Evolutionary conservation across 2,329 filamentous ascomycete genomes (phyloP).

Genomic region (Monosporascus sp.): DNA sequence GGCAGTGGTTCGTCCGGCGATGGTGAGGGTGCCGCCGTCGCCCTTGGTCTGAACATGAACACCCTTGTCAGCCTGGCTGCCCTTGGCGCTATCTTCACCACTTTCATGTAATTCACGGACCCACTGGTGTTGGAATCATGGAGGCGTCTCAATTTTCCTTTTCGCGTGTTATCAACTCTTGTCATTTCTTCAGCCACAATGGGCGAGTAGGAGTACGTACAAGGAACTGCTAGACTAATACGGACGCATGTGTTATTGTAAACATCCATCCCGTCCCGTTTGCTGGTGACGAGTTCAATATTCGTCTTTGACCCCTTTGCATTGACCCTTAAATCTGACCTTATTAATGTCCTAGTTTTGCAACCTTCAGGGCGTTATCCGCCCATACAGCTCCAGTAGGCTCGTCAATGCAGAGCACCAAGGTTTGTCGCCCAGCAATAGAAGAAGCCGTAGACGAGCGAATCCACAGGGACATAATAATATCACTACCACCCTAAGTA

Average conservation of each 20-base stretch:
- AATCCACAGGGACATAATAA: too few species aligned
- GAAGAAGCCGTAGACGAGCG: too few species aligned
- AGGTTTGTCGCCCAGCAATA: too few species aligned
- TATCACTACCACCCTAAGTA: too few species aligned
- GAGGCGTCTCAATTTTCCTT: constrained; percentile 19
- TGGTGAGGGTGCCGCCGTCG: constrained; percentile 38
- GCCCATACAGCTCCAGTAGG: too few species aligned
- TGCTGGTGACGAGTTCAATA: neutral
- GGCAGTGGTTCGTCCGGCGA: constrained; percentile 12
- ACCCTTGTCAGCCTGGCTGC: constrained; percentile 43
- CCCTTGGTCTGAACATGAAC: constrained; percentile 41
- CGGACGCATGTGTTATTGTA: constrained; percentile 28
- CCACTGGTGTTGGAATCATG: constrained; percentile 9
- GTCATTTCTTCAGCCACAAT: constrained; percentile 23
- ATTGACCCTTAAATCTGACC: neutral
- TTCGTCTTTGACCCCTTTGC: neutral
- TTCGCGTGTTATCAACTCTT: constrained; percentile 23
- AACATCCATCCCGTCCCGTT: constrained; percentile 9
- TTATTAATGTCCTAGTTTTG: too few species aligned
- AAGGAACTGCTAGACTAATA: constrained; percentile 42
- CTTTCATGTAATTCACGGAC: constrained; percentile 43
- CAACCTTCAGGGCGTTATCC: too few species aligned
- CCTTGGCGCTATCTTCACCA: constrained; percentile 40
- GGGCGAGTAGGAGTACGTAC: constrained; percentile 30
- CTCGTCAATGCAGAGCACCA: too few species aligned